These are phyloP conservation scores for Blastobotrys peoriensis DNA, from an alignment of 805 yeast genomes.

Conservation along the genomic window DNA sequence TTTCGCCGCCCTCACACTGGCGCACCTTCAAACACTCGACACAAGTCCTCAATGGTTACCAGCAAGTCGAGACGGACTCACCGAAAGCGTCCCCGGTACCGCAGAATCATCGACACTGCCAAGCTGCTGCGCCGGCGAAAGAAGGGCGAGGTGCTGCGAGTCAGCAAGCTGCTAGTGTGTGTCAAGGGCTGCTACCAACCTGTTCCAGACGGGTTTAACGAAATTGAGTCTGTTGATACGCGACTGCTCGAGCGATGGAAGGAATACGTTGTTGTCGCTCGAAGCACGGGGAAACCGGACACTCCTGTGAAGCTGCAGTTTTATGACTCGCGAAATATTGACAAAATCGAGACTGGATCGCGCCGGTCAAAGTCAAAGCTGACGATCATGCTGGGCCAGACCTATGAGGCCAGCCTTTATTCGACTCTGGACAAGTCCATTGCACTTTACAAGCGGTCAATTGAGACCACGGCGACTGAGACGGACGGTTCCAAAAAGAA, in stretches of 20 bases:
- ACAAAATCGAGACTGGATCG: slow-evolving; percentile 17
- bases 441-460: slow-evolving; percentile 36
- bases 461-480: too few relatives aligned
- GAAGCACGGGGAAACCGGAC: slow-evolving; percentile 48
- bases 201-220: slow-evolving; percentile 34
- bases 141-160: slow-evolving; percentile 56
- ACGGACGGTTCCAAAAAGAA: too few relatives aligned
- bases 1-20: neutral
- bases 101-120: slow-evolving; percentile 9
- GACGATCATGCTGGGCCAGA: slow-evolving; percentile 19
- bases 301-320: slow-evolving; percentile 61
- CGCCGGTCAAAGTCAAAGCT: slow-evolving; percentile 20
- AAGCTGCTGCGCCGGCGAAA: slow-evolving; percentile 14
- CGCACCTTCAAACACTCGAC: neutral
- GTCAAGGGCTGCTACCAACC: slow-evolving; percentile 39
- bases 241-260: slow-evolving; percentile 68
- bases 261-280: slow-evolving; percentile 67
- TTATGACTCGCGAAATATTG: slow-evolving; percentile 41
- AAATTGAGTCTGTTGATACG: slow-evolving; percentile 46
- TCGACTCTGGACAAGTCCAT: slow-evolving; percentile 68
- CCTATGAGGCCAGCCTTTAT: slow-evolving; percentile 46
- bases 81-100: neutral
- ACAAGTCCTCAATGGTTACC: neutral
- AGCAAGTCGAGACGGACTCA: neutral
- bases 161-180: slow-evolving; percentile 65